Percentiles rank a stretch among this genome's conserved stretches.
These are phyloP conservation scores for Haematococcus lacustris DNA, from an alignment of 139 green algal species.

Conservation along the genomic window DNA sequence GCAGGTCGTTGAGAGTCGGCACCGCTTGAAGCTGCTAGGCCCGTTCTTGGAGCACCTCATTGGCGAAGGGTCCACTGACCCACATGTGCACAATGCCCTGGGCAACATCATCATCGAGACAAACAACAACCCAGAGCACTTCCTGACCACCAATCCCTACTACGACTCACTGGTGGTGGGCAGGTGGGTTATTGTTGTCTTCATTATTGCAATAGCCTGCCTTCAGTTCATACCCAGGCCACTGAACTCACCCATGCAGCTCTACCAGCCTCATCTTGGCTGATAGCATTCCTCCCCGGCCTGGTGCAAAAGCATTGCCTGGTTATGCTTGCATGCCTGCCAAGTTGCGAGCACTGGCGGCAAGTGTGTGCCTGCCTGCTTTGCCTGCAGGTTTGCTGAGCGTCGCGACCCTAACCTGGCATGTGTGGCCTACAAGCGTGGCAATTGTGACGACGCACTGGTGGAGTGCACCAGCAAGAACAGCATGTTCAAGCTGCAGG, in stretches of 20 bases:
- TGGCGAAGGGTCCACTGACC: constrained; percentile 81
- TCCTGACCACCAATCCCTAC: constrained; percentile 99
- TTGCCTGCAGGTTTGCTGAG: constrained; percentile 85
- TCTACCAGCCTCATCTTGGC: too few species aligned
- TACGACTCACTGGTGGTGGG: constrained; percentile 78
- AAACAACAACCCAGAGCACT: constrained; percentile 99
- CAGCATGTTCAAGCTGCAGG: constrained; percentile 92
- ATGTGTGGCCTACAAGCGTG: constrained; percentile 92
- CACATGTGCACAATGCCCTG: constrained; percentile 96
- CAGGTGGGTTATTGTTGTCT: constrained; percentile 18
- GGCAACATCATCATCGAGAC: constrained; percentile 98
- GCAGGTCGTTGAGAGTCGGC: constrained; percentile 75
- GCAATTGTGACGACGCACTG: constrained; percentile 92
- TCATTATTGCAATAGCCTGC: too few species aligned
- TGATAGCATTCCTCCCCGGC: too few species aligned
- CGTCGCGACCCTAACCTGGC: constrained; percentile 95
- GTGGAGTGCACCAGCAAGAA: constrained; percentile 95
- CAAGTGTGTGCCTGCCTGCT: not conserved
- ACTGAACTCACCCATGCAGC: too few species aligned
- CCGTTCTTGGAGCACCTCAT: constrained; percentile 98
- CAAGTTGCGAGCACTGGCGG: too few species aligned
- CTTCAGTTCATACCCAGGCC: too few species aligned
- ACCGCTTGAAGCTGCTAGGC: constrained; percentile 91
- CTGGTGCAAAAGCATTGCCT: too few species aligned
- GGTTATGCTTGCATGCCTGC: too few species aligned